These are phyloP conservation scores for Neckera pumila DNA, from an alignment of 225 moss, liverwort and hornwort genomes.

Conservation along the genomic window DNA sequence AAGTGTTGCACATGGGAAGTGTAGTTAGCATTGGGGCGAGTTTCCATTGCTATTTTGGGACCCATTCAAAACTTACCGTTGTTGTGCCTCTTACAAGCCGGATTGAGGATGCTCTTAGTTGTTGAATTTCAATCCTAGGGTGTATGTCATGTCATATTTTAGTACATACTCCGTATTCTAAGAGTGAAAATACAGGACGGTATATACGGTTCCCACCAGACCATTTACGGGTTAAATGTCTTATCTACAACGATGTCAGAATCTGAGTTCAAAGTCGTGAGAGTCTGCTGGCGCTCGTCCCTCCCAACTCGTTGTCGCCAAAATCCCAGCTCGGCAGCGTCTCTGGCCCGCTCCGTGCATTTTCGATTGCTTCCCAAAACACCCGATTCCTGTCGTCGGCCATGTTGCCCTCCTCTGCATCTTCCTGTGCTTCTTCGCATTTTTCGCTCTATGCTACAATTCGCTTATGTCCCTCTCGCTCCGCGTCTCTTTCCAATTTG, in stretches of 20 bases:
- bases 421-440: not conserved
- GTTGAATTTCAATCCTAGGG: not conserved
- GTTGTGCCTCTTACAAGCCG: no score
- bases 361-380: not conserved
- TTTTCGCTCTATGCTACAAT: not conserved
- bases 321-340: not conserved
- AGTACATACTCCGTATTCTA: no score
- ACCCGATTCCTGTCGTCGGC: not conserved
- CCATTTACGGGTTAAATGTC: not conserved
- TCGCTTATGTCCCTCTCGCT: not conserved
- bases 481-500: not conserved
- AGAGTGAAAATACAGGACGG: no score
- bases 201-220: not conserved
- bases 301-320: not conserved
- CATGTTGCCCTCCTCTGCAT: slow-evolving; percentile 19
- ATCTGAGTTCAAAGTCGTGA: not conserved
- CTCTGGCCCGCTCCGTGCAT: not conserved
- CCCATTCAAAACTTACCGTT: no score
- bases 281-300: not conserved
- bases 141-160: no score
- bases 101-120: no score
- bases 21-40: no score
- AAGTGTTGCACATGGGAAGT: no score
- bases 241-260: not conserved
- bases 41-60: no score